Percentiles rank a stretch among this genome's conserved stretches.
These are phyloP conservation scores for Myxozyma mucilagina DNA, from an alignment of 805 yeast species.

Conservation along the genomic window DNA sequence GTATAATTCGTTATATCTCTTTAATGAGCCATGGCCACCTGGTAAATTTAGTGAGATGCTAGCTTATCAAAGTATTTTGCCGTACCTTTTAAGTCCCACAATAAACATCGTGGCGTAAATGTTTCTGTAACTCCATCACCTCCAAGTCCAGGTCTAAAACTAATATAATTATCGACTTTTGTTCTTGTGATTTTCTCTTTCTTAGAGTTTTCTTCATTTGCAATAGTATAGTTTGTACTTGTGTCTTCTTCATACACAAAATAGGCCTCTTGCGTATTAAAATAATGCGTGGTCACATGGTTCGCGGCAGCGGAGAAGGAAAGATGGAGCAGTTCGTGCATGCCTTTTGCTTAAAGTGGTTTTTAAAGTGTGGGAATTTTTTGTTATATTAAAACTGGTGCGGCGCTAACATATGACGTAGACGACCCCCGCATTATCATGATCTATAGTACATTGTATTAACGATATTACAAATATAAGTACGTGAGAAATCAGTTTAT, in stretches of 20 bases:
- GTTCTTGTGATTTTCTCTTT: not conserved
- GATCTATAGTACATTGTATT: no score
- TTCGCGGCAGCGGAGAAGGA: constrained; percentile 74
- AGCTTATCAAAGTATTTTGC: not conserved
- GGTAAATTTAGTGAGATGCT: not conserved
- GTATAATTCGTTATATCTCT: constrained; percentile 31
- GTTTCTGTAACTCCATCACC: constrained; percentile 48
- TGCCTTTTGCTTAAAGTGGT: constrained; percentile 34
- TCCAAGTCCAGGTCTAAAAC: constrained; percentile 47
- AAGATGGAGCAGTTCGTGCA: constrained; percentile 75
- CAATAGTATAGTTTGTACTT: constrained; percentile 19
- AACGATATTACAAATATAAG: no score
- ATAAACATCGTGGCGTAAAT: constrained; percentile 76
- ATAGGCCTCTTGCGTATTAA: constrained; percentile 73
- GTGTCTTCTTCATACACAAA: constrained; percentile 50
- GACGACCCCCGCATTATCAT: no score
- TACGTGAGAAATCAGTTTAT: no score
- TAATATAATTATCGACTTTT: constrained; percentile 48
- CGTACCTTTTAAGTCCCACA: constrained; percentile 72
- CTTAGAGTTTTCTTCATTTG: constrained; percentile 3
- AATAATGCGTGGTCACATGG: constrained; percentile 76
- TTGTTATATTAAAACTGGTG: no score
- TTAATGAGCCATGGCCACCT: constrained; percentile 57
- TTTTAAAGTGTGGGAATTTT: not conserved
- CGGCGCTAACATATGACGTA: no score